Conservation (phyloP, 176 grass and related monocot genomes). For the Pharus latifolius region DNA sequence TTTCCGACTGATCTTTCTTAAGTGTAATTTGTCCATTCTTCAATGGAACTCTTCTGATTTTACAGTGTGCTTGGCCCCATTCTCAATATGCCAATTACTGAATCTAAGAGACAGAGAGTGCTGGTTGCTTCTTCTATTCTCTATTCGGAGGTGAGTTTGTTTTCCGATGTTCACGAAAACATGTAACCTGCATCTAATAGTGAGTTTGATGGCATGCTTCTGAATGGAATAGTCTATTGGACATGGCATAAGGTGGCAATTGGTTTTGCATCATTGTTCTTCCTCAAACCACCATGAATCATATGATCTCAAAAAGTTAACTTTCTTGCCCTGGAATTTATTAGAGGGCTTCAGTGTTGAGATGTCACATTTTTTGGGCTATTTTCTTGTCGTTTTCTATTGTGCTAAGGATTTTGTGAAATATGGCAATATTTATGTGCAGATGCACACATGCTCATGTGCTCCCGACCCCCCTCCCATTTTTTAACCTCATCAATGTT, state of each 20-base stretch:
- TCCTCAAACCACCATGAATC: background rate
- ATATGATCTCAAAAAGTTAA: background rate
- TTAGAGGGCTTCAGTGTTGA: background rate
- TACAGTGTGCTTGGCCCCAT: slow-evolving; percentile 96
- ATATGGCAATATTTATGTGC: background rate
- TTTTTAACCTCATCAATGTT: background rate
- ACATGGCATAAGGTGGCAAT: background rate
- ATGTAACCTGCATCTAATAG: background rate
- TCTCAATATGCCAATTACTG: slow-evolving; percentile 88
- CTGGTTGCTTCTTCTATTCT: slow-evolving; percentile 93
- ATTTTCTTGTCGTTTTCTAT: background rate
- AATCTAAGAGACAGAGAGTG: slow-evolving; percentile 94
- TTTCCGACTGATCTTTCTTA: background rate
- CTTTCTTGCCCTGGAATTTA: background rate
- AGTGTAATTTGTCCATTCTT: slow-evolving; percentile 14
- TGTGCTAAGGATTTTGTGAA: background rate
- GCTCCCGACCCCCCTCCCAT: background rate
- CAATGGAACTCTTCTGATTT: slow-evolving; percentile 31
- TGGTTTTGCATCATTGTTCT: background rate
- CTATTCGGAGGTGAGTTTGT: slow-evolving; percentile 82
- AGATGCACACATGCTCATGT: background rate
- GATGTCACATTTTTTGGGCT: background rate
- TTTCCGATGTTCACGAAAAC: slow-evolving; percentile 10
- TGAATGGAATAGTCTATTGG: background rate
- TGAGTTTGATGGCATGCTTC: background rate